These are phyloP conservation scores for Pulveroboletus frians DNA, from an alignment of 768 basidiomycete species.

Conservation along the genomic window DNA sequence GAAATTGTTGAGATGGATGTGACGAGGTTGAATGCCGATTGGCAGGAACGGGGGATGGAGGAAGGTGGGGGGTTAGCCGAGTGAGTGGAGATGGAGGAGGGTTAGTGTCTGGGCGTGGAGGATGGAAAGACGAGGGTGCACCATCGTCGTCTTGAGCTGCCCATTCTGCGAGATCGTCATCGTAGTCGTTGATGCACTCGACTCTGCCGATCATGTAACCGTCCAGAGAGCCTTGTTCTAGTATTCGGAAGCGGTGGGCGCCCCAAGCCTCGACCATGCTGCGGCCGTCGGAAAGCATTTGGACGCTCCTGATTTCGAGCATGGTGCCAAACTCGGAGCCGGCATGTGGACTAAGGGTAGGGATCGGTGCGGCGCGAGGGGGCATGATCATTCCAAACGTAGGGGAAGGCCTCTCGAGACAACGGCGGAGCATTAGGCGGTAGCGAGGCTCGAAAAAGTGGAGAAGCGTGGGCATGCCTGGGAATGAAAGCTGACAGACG, in stretches of 20 bases:
- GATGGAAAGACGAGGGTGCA: conserved; percentile 8
- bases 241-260: conserved; percentile 70
- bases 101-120: neutral
- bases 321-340: conserved; percentile 79
- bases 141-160: conserved; percentile 10
- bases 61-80: conserved; percentile 10
- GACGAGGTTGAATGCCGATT: conserved; percentile 2
- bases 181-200: conserved; percentile 48
- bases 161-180: conserved; percentile 32
- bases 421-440: conserved; percentile 95
- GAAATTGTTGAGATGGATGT: conserved; percentile 1
- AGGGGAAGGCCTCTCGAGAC: conserved; percentile 71
- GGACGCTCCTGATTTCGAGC: conserved; percentile 81
- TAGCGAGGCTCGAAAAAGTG: conserved; percentile 96
- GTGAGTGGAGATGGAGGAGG: conserved; percentile 12
- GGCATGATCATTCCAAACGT: conserved; percentile 93
- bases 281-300: conserved; percentile 85
- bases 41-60: conserved; percentile 4
- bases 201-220: conserved; percentile 86
- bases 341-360: conserved; percentile 14
- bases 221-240: conserved; percentile 79
- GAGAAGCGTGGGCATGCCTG: conserved; percentile 81
- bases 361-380: conserved; percentile 33
- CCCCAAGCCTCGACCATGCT: conserved; percentile 80
- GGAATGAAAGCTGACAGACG: conserved; percentile 85